phyloP scores from a whole-genome alignment of 306 rosid species.

The Cucumis hystrix region DNA sequence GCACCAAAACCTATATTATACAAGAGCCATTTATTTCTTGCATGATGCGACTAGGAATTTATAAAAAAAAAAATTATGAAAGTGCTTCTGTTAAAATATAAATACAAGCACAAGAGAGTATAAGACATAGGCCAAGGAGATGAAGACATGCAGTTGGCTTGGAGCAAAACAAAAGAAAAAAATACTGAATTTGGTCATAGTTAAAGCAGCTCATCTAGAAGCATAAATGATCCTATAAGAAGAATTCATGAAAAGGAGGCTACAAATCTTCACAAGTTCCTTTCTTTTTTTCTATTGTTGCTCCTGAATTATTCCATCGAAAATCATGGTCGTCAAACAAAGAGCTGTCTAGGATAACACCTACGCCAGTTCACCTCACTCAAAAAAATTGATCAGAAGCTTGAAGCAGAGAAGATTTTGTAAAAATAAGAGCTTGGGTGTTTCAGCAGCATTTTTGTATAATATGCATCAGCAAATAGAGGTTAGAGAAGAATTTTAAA shows the following conservation, averaged over 20 bases:
- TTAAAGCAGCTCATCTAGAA: neutral
- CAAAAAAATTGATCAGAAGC: neutral
- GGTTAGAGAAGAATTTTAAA: neutral
- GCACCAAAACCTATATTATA: neutral
- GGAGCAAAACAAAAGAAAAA: neutral
- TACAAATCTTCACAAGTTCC: neutral
- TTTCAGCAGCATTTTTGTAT: neutral
- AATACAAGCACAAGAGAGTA: neutral
- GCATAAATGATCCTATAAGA: neutral
- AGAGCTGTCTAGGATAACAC: neutral
- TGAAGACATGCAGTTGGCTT: neutral
- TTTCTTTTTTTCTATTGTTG: neutral
- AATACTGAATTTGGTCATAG: neutral
- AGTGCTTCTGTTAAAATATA: neutral
- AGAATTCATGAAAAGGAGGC: neutral
- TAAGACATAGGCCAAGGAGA: neutral
- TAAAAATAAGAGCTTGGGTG: neutral
- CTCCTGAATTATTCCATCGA: neutral
- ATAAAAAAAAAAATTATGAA: neutral
- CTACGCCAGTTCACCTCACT: neutral
- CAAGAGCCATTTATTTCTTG: neutral
- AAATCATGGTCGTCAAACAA: neutral
- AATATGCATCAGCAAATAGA: neutral
- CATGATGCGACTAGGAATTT: neutral
- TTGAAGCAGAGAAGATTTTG: neutral